Base-by-base conservation (phyloP, 495 filamentous ascomycete genomes). In the Xeromyces bisporus region DNA sequence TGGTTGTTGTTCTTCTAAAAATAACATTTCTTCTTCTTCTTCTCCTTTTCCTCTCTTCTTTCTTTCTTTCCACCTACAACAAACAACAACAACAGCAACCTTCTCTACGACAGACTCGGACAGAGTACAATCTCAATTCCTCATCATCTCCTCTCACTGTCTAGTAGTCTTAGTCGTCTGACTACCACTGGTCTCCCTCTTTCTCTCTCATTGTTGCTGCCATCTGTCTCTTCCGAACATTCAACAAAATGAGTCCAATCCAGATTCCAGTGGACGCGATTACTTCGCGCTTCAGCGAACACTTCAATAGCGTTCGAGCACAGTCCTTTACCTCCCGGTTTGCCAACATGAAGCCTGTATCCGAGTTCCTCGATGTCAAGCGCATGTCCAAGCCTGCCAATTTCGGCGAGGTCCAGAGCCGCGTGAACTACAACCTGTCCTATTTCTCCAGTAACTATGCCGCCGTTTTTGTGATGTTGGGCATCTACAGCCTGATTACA, bases 371-470 rank as follows among this genome's bases (percentile, higher is more conserved):
- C 48, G 86, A 97, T 53, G 43, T 94, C 53, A 97, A 93, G 69
- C 79, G 87, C 18, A 41, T 97, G 7, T 93, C 82, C 28, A 96
- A 94, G 61, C 91, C 89, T 3, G 69, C 65, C 41, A 87, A 86
- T 56, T 93, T 96, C 42, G 71, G 57, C 42, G 89, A 96, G 48
- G 71, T 80, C 33, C 89, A 97, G 55, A 87, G 79, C 56, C 74
- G 89, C 33, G 76, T 93, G 52, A 93, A 92, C 62, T 97, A 93
- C 76, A 97, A 97, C 52, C 63, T 97, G 32, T 71, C 76, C 49
- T 78, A 94, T 64, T 97, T 93, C 66, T 87, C 84, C 33, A 94
- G 83, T 78, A 97, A 97, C 62, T 97, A 97, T 71, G 78, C 77
- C 41, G 76, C 77, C 36, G 71, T 97, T 35, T 92, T 94, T 55